A percentile compares a stretch with the other conserved stretches of the same genome.
phyloP scores from a whole-genome alignment of 2,329 filamentous ascomycete species.

The Ascochyta rabiei region DNA sequence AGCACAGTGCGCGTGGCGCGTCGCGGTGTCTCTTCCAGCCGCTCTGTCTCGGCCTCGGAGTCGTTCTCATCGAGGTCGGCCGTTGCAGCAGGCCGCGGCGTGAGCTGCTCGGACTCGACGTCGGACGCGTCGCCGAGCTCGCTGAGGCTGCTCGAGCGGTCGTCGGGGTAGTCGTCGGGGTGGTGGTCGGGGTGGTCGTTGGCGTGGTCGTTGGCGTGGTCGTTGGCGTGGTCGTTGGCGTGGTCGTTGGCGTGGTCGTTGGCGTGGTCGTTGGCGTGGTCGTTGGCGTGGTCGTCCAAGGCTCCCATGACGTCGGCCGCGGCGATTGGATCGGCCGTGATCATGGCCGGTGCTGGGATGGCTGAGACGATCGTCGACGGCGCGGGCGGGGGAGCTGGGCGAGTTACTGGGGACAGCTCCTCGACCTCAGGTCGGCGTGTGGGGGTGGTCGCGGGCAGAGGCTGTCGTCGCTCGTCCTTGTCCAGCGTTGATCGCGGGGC shows the following conservation, averaged over 20 bases:
- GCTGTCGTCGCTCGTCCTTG: slow-evolving; percentile 7
- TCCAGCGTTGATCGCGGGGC: slow-evolving; percentile 3
- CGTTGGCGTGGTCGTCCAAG: slow-evolving; percentile 60
- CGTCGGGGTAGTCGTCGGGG: slow-evolving; percentile 67
- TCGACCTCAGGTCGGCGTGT: slow-evolving; percentile 41
- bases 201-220: slow-evolving; percentile 63
- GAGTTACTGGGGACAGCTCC: slow-evolving; percentile 19
- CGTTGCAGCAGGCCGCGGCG: slow-evolving; percentile 29
- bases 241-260: slow-evolving; percentile 58
- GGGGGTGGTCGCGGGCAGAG: slow-evolving; percentile 53
- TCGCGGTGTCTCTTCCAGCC: slow-evolving; percentile 85
- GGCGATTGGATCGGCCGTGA: slow-evolving; percentile 22
- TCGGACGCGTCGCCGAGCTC: slow-evolving; percentile 84
- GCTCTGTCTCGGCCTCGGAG: slow-evolving; percentile 92
- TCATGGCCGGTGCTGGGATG: slow-evolving; percentile 29
- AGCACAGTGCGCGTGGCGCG: slow-evolving; percentile 55
- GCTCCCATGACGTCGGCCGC: slow-evolving; percentile 19
- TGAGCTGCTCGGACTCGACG: slow-evolving; percentile 52
- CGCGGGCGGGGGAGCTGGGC: slow-evolving; percentile 18
- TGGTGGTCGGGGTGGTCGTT: slow-evolving; percentile 62
- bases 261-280: slow-evolving; percentile 63
- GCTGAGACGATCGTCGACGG: slow-evolving; percentile 33
- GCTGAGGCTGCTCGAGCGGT: slow-evolving; percentile 84
- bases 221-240: slow-evolving; percentile 57
- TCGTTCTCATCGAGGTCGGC: slow-evolving; percentile 61